Percentiles rank a stretch among this genome's conserved stretches.
Conservation (phyloP, 805 yeast species). For the Kodamaea leandrae region DNA sequence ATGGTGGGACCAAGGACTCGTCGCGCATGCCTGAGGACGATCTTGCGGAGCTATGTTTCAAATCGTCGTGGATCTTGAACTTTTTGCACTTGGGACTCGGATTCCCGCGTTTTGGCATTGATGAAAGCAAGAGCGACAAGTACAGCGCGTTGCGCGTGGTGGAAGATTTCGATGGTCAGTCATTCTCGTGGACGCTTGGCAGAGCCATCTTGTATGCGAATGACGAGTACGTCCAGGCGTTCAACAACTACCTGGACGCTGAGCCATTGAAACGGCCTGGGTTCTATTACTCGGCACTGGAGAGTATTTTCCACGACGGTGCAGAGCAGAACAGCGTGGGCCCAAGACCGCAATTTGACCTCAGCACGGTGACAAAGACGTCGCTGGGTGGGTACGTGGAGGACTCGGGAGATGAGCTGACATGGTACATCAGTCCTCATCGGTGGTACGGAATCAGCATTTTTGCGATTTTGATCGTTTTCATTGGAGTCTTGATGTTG, state of each 20-base stretch:
- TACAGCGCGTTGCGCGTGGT: conserved; percentile 44
- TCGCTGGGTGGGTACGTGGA: conserved; percentile 6
- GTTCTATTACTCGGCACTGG: conserved; percentile 46
- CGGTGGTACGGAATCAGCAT: conserved; percentile 39
- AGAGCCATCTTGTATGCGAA: conserved; percentile 61
- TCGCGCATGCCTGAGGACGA: conserved; percentile 42
- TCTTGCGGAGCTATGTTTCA: conserved; percentile 56
- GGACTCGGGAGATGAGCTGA: conserved; percentile 20
- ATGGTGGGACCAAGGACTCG: conserved; percentile 23
- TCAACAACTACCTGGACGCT: conserved; percentile 27
- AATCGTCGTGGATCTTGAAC: conserved; percentile 56
- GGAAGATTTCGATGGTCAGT: conserved; percentile 39
- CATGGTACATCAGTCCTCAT: conserved; percentile 45
- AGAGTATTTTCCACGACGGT: conserved; percentile 49
- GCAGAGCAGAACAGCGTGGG: conserved; percentile 46
- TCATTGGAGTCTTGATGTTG: conserved; percentile 31
- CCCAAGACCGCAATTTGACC: conserved; percentile 42
- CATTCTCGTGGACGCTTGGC: conserved; percentile 57
- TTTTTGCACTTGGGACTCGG: conserved; percentile 61
- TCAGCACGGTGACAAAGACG: conserved; percentile 12
- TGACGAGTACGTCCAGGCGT: conserved; percentile 49
- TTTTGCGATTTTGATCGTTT: conserved; percentile 23
- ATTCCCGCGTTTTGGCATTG: conserved; percentile 51
- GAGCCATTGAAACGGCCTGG: conserved; percentile 40
- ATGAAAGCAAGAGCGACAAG: conserved; percentile 13